Percentiles rank a stretch among this genome's conserved stretches.
phyloP scores from a whole-genome alignment of 495 filamentous ascomycete species.

The Penicillium taxi region DNA sequence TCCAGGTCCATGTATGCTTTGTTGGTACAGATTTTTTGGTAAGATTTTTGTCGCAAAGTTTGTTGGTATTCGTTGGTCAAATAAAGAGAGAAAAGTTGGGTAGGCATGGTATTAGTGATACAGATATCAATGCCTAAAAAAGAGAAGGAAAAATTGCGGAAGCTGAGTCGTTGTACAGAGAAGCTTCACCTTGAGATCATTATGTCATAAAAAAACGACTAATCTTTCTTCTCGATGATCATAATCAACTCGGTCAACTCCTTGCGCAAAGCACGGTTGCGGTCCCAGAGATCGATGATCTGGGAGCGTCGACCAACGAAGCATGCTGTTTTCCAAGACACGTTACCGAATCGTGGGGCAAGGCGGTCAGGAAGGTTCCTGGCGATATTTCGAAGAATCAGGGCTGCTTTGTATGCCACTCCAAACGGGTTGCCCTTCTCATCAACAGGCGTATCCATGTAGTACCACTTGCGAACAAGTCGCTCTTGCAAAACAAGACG shows the following conservation, averaged over 20 bases:
- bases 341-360: constrained; percentile 23
- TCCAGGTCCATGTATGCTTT: no score
- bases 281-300: constrained; percentile 38
- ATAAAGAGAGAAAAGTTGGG: neutral
- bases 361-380: constrained; percentile 52
- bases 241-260: constrained; percentile 40
- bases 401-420: constrained; percentile 71
- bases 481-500: constrained; percentile 35
- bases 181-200: neutral
- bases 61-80: no score
- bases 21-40: no score
- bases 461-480: constrained; percentile 37
- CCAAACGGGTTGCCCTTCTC: constrained; percentile 75
- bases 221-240: constrained; percentile 37
- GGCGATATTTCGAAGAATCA: constrained; percentile 86
- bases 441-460: constrained; percentile 65
- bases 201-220: no score
- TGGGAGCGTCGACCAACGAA: constrained; percentile 36
- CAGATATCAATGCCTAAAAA: constrained; percentile 12
- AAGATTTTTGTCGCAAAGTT: no score
- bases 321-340: constrained; percentile 37
- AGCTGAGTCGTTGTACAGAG: neutral
- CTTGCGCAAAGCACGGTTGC: constrained; percentile 37
- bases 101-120: constrained; percentile 20
- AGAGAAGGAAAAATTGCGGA: constrained; percentile 4